Evolutionary conservation across 495 filamentous ascomycete genomes (phyloP), one percentile per base, ranked within the genome.

Genomic region (Aspergillus heteromorphus): DNA sequence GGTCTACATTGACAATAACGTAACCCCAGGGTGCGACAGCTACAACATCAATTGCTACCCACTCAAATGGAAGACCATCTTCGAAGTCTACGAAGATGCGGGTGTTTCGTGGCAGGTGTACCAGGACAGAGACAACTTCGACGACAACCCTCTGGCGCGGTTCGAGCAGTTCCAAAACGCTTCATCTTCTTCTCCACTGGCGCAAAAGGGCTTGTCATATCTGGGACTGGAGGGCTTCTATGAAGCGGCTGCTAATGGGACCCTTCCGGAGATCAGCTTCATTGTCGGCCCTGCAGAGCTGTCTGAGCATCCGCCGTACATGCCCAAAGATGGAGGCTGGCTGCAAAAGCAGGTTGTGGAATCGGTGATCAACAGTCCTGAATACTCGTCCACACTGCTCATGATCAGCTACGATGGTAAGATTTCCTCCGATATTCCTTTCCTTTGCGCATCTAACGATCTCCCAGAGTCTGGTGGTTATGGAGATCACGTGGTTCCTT

Each of bases 1-100:
- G 21, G 65, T 72, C n/a, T 80, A 80, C 42, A 71, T 80, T 51
- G 79, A 82, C 57, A 82, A 82, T 59, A 80, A 79, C 53, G 78
- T 80, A 56, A 73, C 72, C 20, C 79, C 78, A 7, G 77, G 78
- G 17, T 81, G 78, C 49, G 76, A 79, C 27, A 52, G 51, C 11
- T 38, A 59, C 8, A 59, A 66, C 14, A 70, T 76, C 43, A 79
- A 75, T 60, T 82, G 79, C 61, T 81, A 81, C 45, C 79, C 79
- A 0, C 64, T 80, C 6, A 76, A 72, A 21, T 82, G 79, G 79
- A 78, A 77, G 59, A 82, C 79, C 2, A 68, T 74, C 20, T 73
- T 71, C 38, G 79, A 82, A 40, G 67, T 70, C 53, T 80, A 80
- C 56, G 65, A 81, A 60, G 67, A 76, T 7, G 75, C 76, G 10